Conservation (phyloP, 441 rosid species). For the Erodium moschatum region DNA sequence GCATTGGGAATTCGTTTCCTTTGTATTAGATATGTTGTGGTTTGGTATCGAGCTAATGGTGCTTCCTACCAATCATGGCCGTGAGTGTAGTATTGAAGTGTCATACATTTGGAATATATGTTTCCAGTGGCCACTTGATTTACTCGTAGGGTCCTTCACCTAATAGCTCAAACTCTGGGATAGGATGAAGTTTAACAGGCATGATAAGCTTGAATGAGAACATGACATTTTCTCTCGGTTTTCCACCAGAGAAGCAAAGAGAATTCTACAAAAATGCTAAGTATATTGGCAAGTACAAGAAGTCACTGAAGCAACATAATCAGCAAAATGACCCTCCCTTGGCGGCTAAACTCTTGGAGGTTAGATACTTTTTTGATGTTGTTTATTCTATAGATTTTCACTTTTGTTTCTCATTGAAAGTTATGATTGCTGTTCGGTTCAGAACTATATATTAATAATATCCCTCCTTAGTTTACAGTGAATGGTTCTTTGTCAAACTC, state of each 20-base stretch:
- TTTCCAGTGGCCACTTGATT: background rate
- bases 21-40: background rate
- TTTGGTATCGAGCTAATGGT: background rate
- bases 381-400: background rate
- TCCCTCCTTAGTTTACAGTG: background rate
- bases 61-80: background rate
- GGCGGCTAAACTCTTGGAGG: constrained; percentile 25
- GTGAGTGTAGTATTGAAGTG: background rate
- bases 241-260: constrained; percentile 48
- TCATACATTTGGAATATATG: background rate
- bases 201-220: background rate
- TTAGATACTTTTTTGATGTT: constrained; percentile 15
- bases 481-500: no score
- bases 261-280: constrained; percentile 87
- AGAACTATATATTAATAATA: no score
- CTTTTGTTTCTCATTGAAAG: background rate
- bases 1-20: background rate
- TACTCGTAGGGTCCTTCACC: no score
- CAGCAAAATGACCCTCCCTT: constrained; percentile 27
- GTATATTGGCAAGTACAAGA: constrained; percentile 64
- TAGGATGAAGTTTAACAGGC: background rate
- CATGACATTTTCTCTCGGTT: constrained; percentile 15
- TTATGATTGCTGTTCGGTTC: background rate
- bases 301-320: constrained; percentile 42
- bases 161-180: background rate